These are phyloP conservation scores for Lycium barbarum DNA, from an alignment of 257 asterid genomes.

Conservation along the genomic window DNA sequence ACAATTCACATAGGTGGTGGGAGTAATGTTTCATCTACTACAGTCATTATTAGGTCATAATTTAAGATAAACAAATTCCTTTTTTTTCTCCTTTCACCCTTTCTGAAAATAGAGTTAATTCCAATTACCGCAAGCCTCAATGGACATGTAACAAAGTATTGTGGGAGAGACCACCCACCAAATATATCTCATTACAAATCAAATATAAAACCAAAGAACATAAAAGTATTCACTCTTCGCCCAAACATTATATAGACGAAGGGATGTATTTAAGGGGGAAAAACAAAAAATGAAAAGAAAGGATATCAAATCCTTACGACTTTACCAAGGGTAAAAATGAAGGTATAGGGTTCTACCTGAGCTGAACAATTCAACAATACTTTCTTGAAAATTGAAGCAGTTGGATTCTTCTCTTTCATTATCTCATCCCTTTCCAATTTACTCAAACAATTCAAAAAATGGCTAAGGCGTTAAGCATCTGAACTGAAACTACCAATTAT, in stretches of 20 bases:
- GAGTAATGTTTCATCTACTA: neutral
- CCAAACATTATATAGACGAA: neutral
- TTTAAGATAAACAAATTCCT: neutral
- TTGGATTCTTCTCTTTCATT: conserved; percentile 79
- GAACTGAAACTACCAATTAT: neutral
- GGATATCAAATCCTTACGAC: neutral
- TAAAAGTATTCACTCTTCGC: neutral
- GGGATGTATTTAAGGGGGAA: neutral
- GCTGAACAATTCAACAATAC: conserved; percentile 71
- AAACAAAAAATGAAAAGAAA: neutral
- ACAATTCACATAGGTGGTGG: neutral
- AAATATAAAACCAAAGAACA: neutral
- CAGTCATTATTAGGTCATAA: neutral
- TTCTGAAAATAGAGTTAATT: neutral
- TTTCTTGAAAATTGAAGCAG: conserved; percentile 64
- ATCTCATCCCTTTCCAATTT: conserved; percentile 38
- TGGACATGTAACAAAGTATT: neutral
- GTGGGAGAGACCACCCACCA: neutral
- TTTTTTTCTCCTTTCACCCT: neutral
- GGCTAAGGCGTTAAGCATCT: neutral
- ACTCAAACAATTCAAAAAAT: neutral
- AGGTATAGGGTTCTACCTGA: conserved; percentile 60
- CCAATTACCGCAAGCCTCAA: neutral
- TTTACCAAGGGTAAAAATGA: neutral
- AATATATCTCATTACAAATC: neutral